Evolutionary conservation across 345 rosid genomes (phyloP).

Genomic region (Linum tenue): DNA sequence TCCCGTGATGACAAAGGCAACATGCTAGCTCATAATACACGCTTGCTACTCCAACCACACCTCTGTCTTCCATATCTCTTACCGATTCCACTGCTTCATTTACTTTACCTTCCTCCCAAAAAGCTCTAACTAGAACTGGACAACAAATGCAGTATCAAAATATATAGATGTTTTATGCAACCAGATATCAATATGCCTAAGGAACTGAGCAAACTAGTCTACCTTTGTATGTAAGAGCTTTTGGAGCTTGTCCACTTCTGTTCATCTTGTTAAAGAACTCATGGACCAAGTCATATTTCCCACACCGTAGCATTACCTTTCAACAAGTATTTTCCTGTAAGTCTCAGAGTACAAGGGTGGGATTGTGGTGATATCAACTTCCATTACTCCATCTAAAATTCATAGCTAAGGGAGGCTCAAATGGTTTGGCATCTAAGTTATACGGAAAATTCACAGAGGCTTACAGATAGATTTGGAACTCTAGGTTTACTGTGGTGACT

Average conservation of each 20-base stretch:
- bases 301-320: conserved; percentile 89
- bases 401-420: conserved; percentile 5
- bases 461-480: not conserved
- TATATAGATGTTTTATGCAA: conserved; percentile 9
- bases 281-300: conserved; percentile 70
- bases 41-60: conserved; percentile 72
- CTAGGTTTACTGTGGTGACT: not conserved
- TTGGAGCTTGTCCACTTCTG: conserved; percentile 58
- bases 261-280: conserved; percentile 65
- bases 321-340: conserved; percentile 47
- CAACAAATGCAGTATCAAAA: conserved; percentile 10
- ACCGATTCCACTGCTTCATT: conserved; percentile 73
- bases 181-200: not conserved
- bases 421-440: not conserved
- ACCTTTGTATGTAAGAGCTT: conserved; percentile 81
- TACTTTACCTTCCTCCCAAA: conserved; percentile 77
- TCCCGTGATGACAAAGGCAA: conserved; percentile 75
- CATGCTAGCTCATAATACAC: conserved; percentile 82
- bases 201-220: conserved; percentile 11
- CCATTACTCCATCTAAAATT: conserved; percentile 7
- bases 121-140: conserved; percentile 73
- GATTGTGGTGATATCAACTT: conserved; percentile 12
- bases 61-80: conserved; percentile 79
- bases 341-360: conserved; percentile 29
- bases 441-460: not conserved